Percentiles rank a stretch among this genome's conserved stretches.
Evolutionary conservation across 768 basidiomycete genomes (phyloP).

Genomic region (Kondoa subrosea): DNA sequence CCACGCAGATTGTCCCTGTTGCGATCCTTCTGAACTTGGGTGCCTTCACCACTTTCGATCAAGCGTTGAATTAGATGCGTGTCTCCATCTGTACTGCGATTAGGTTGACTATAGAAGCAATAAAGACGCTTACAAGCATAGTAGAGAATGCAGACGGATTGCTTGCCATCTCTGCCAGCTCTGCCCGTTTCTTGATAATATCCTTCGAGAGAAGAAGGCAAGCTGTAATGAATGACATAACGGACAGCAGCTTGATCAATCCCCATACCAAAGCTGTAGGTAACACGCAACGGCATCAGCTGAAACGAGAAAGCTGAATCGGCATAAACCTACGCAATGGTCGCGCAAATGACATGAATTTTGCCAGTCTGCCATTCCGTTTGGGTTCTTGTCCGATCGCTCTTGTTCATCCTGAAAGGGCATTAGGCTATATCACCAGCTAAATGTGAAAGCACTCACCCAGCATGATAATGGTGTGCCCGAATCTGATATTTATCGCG

Average conservation of each 20-base stretch:
- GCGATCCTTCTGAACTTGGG: constrained; percentile 46
- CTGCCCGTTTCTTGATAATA: constrained; percentile 71
- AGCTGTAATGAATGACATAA: constrained; percentile 70
- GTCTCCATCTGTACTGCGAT: constrained; percentile 19
- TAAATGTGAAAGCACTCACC: neutral
- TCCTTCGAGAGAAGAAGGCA: constrained; percentile 73
- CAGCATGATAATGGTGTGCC: constrained; percentile 74
- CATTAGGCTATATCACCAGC: neutral
- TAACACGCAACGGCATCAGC: constrained; percentile 9
- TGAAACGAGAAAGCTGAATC: neutral
- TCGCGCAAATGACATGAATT: constrained; percentile 76
- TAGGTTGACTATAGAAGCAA: constrained; percentile 32
- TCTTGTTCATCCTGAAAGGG: constrained; percentile 38
- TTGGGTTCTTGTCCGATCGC: constrained; percentile 49
- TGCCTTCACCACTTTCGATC: constrained; percentile 31
- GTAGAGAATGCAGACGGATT: constrained; percentile 70
- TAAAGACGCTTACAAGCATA: constrained; percentile 45
- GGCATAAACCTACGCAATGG: constrained; percentile 43
- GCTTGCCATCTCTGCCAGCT: constrained; percentile 74
- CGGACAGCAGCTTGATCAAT: constrained; percentile 68
- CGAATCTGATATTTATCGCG: constrained; percentile 43
- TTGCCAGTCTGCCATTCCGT: constrained; percentile 55
- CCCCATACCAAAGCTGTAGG: constrained; percentile 84
- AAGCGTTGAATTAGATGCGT: constrained; percentile 35
- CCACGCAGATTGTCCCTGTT: constrained; percentile 48